Base-by-base conservation (phyloP, 768 basidiomycete species). In the Lactarius indigo region DNA sequence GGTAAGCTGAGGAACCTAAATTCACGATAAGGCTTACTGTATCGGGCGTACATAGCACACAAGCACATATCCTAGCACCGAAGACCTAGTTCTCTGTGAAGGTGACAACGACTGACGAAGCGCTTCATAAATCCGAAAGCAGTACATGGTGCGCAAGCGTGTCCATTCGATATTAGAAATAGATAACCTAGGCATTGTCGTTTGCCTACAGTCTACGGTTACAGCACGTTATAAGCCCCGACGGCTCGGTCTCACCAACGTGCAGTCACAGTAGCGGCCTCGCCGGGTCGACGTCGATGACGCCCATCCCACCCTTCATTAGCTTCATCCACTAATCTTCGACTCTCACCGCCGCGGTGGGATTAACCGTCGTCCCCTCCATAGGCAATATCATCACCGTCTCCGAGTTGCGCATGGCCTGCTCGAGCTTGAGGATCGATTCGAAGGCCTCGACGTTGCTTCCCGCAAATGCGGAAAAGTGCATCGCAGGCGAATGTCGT, bases 391-490 rank as follows among this genome's bases (percentile, higher is more conserved):
- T 6, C 37, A 26, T 6, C 23, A 7, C 67, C 42, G 78, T 66
- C 65, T n/a, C n/a, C n/a, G n/a, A n/a, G n/a, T 78, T 74, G 59
- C 77, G 75, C 18, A 79, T 71, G 1, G 79, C 77, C 68, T 79
- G 76, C 23, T 69, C 66, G n/a, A 80, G 69, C 65, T 77, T 74
- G 54, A 78, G 73, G 5, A 80, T 69, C 2, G 78, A 77, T 69
- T 81, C 79, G 42, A 77, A 64, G 66, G 79, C 78, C 66, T 82
- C 81, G 31, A 74, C 72, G 50, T 80, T 77, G 59, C 74, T 73
- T 0, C 81, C 81, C 42, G 77, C 77, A 66, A 81, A 81, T 15
- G 81, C 81, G 31, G 76, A 80, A 64, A 81, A 81, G 68, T 81
- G 81, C 74, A 81, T 80, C 15, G 74, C 79, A 26, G 80, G 74